Conservation (phyloP, 768 basidiomycete genomes). For the Boletellus emodensis region DNA sequence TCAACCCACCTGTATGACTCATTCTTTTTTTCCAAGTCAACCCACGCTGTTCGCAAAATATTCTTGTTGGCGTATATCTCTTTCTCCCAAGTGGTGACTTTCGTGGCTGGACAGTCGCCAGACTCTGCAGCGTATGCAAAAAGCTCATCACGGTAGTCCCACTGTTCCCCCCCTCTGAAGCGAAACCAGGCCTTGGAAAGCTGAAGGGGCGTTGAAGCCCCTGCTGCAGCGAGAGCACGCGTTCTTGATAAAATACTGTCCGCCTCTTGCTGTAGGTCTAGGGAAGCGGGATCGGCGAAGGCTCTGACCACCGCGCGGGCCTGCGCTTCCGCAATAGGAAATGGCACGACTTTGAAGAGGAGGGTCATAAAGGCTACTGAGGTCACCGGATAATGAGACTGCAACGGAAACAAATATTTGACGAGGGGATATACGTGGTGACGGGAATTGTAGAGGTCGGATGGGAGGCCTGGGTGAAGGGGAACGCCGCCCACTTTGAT, state of each 20-base stretch:
- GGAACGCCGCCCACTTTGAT: slow-evolving; percentile 41
- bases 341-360: slow-evolving; percentile 55
- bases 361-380: slow-evolving; percentile 68
- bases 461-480: slow-evolving; percentile 45
- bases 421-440: slow-evolving; percentile 69
- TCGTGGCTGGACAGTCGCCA: slow-evolving; percentile 27
- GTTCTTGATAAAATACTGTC: slow-evolving; percentile 48
- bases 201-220: slow-evolving; percentile 32
- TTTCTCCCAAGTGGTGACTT: slow-evolving; percentile 54
- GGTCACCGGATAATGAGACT: slow-evolving; percentile 40
- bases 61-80: slow-evolving; percentile 49
- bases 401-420: slow-evolving; percentile 63
- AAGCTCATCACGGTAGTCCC: slow-evolving; percentile 62
- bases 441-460: slow-evolving; percentile 57
- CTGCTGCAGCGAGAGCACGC: slow-evolving; percentile 34
- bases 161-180: slow-evolving; percentile 52
- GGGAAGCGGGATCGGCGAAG: slow-evolving; percentile 46
- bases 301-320: slow-evolving; percentile 56
- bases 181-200: slow-evolving; percentile 58
- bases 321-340: slow-evolving; percentile 79
- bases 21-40: slow-evolving; percentile 49
- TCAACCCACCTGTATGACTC: slow-evolving; percentile 58
- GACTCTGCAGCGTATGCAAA: slow-evolving; percentile 42
- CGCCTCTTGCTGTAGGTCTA: slow-evolving; percentile 48
- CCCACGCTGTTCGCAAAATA: slow-evolving; percentile 54